Percentiles rank a stretch among this genome's conserved stretches.
Conservation (phyloP, 495 filamentous ascomycete genomes). For the Physcia stellaris region DNA sequence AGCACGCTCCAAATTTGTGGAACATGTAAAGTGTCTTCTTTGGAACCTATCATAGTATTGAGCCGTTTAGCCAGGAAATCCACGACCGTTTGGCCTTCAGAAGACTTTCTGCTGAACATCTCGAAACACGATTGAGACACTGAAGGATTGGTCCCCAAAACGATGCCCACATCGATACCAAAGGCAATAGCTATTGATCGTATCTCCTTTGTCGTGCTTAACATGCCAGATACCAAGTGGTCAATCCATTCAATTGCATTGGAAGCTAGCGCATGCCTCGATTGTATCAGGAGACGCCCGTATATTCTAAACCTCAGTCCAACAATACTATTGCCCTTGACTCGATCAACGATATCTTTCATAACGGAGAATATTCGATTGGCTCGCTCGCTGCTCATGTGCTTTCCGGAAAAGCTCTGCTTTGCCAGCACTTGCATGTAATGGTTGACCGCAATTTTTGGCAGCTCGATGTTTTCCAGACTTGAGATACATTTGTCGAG, state of each 20-base stretch:
- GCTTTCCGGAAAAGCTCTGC: constrained; percentile 60
- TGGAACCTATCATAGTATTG: constrained; percentile 50
- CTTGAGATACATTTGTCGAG: constrained; percentile 62
- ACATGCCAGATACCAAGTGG: constrained; percentile 66
- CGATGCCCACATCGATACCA: constrained; percentile 50
- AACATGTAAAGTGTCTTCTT: constrained; percentile 50
- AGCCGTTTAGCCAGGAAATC: constrained; percentile 55
- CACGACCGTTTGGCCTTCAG: constrained; percentile 45
- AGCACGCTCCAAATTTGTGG: constrained; percentile 81
- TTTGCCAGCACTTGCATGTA: constrained; percentile 64
- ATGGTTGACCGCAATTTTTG: constrained; percentile 65
- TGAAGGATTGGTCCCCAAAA: constrained; percentile 48
- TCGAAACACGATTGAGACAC: constrained; percentile 51
- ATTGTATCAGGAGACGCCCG: constrained; percentile 54
- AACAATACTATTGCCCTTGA: constrained; percentile 65
- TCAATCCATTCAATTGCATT: constrained; percentile 57
- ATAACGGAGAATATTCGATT: constrained; percentile 54
- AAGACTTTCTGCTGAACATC: constrained; percentile 42
- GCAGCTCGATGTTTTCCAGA: constrained; percentile 45
- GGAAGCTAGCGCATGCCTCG: constrained; percentile 47
- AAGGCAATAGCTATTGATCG: constrained; percentile 58
- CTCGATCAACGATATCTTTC: constrained; percentile 53
- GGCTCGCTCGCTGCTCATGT: constrained; percentile 56
- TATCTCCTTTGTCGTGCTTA: constrained; percentile 65
- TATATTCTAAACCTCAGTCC: constrained; percentile 65